Evolutionary conservation across 768 basidiomycete genomes (phyloP), one percentile per base, ranked within the genome.

Genomic region (Mycena belliarum): DNA sequence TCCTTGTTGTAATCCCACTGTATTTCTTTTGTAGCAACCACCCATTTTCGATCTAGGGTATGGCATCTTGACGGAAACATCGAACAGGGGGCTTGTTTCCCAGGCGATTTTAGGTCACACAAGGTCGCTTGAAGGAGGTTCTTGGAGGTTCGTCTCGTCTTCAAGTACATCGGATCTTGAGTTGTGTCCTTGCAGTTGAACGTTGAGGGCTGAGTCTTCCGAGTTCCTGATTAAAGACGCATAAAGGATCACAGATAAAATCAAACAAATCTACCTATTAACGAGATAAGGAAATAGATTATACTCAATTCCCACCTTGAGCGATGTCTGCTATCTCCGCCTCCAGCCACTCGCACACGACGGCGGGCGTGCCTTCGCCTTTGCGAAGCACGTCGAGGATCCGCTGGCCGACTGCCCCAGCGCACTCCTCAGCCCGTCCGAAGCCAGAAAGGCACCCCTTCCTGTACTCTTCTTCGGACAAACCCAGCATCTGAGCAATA

Each of bases 341-440:
- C 53, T 81, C 79, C 43, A 86, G 65, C 84, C 84, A 86, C 33
- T 73, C 70, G n/a, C 72, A 67, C 6, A 83, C 70, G 25, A 76
- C 59, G 12, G 67, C 64, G 61, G 78, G 75, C 3, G 54, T 54
- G 29, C 68, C 63, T 7, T 69, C 67, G 43, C 69, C 68, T 23
- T 58, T 61, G 21, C 70, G 73, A 33, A 91, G 71, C 23, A 75
- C 74, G 29, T 86, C 79, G 32, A 85, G 71, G 38, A 89, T 75
- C 23, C 80, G 80, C 65, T 79, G 78, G 4, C 80, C 85, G 46
- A 91, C 82, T 6, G 80, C 72, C 21, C 72, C 72, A 42, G 84
- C 84, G 62, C 84, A 89, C 64, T 91, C 88, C 61, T 92, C 90
- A 37, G 90, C 91, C 52, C 88, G 77, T 15, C 86, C 84, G 68